These are phyloP conservation scores for Andalucia godoyi DNA, from an alignment of 78 protist genomes.

Conservation along the genomic window DNA sequence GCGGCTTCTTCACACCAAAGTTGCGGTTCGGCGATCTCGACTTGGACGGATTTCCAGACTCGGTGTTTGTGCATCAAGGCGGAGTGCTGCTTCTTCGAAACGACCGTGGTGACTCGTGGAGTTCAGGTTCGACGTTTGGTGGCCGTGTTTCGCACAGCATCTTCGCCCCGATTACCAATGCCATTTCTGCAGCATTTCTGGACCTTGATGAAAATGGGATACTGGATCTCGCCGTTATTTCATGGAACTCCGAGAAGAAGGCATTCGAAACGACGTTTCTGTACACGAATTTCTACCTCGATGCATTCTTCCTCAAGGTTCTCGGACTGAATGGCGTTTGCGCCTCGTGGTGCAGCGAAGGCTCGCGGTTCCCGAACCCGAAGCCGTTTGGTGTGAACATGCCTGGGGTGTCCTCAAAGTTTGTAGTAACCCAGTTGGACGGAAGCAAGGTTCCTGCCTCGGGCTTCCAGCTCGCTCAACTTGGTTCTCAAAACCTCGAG, in stretches of 20 bases:
- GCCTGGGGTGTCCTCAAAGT: not conserved
- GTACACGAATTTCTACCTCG: not conserved
- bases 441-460: not conserved
- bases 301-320: not conserved
- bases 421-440: no score
- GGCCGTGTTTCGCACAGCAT: no score
- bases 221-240: not conserved
- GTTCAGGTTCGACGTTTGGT: no score
- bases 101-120: no score
- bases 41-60: no score
- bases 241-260: not conserved
- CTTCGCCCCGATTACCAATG: no score
- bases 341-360: not conserved
- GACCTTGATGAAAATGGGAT: not conserved
- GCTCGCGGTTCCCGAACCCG: no score
- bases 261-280: not conserved
- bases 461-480: not conserved
- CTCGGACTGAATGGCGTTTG: not conserved
- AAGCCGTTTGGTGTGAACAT: not conserved
- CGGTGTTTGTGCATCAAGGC: no score
- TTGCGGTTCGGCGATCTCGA: no score
- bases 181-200: no score
- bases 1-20: no score
- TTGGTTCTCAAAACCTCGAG: not conserved
- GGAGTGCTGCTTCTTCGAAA: no score